Percentiles rank a stretch among this genome's conserved stretches.
phyloP scores from a whole-genome alignment of 2,329 filamentous ascomycete genomes.

The Escovopsis sp. region DNA sequence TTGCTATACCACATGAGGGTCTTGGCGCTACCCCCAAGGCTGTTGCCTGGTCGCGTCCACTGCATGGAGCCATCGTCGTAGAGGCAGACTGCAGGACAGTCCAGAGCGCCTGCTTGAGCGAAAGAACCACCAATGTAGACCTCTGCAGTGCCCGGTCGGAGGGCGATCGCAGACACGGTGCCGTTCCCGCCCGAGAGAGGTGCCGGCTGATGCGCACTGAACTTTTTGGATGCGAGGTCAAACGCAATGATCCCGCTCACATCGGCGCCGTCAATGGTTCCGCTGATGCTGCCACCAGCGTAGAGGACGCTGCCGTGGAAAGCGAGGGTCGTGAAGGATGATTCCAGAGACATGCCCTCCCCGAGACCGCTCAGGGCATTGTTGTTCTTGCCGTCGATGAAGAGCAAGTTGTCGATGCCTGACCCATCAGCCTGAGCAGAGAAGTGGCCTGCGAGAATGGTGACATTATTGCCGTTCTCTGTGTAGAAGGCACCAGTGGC shows the following conservation, averaged over 20 bases:
- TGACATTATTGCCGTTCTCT: constrained; percentile 57
- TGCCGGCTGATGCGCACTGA: constrained; percentile 54
- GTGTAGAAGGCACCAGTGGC: constrained; percentile 66
- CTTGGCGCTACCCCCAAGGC: constrained; percentile 55
- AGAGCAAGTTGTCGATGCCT: constrained; percentile 61
- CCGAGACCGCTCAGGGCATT: constrained; percentile 55
- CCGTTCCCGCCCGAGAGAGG: constrained; percentile 54
- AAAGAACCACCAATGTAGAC: constrained; percentile 84
- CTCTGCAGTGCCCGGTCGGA: constrained; percentile 54
- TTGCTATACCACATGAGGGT: constrained; percentile 63
- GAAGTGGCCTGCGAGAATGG: constrained; percentile 81
- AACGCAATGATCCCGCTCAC: constrained; percentile 69
- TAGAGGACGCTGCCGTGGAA: constrained; percentile 55
- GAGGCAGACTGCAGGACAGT: constrained; percentile 68
- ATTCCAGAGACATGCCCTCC: constrained; percentile 50
- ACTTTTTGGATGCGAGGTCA: constrained; percentile 51
- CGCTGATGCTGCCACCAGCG: constrained; percentile 68
- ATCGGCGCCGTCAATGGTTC: constrained; percentile 44
- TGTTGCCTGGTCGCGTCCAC: constrained; percentile 68
- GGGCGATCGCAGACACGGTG: constrained; percentile 61
- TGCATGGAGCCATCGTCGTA: constrained; percentile 56
- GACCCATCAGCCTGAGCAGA: constrained; percentile 55
- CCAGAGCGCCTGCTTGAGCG: constrained; percentile 64
- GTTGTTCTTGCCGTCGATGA: constrained; percentile 63
- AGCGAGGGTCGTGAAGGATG: constrained; percentile 60